Conservation (phyloP, 129 eudicot genomes). For the Pseudognaphalium luteoalbum region DNA sequence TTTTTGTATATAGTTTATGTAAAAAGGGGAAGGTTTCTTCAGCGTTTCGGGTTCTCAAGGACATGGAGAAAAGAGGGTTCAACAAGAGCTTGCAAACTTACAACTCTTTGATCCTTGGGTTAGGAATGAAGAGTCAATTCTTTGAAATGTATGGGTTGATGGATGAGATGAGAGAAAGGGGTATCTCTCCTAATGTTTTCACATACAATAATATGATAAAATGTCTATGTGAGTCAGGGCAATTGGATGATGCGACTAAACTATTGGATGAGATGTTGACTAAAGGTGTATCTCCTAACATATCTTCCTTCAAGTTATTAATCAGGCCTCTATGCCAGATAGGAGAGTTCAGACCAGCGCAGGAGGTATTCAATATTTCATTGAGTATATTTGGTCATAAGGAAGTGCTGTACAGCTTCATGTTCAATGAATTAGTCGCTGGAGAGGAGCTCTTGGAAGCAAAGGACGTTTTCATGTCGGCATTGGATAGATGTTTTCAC, state of each 20-base stretch:
- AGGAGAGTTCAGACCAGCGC: slow-evolving; percentile 88
- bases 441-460: slow-evolving; percentile 83
- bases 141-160: slow-evolving; percentile 90
- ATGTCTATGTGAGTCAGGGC: slow-evolving; percentile 67
- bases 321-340: slow-evolving; percentile 66
- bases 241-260: slow-evolving; percentile 65
- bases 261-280: slow-evolving; percentile 82
- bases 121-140: slow-evolving; percentile 71
- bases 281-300: slow-evolving; percentile 58
- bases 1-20: slow-evolving; percentile 61
- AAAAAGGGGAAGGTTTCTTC: slow-evolving; percentile 70
- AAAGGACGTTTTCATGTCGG: slow-evolving; percentile 59
- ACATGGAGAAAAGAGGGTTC: slow-evolving; percentile 89
- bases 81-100: slow-evolving; percentile 74
- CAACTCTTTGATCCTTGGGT: slow-evolving; percentile 75
- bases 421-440: slow-evolving; percentile 79
- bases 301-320: slow-evolving; percentile 55
- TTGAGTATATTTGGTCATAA: slow-evolving; percentile 63
- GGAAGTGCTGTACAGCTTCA: slow-evolving; percentile 56
- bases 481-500: slow-evolving; percentile 56
- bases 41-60: slow-evolving; percentile 94
- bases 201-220: slow-evolving; percentile 73
- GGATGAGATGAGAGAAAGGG: slow-evolving; percentile 88
- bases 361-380: slow-evolving; percentile 66
- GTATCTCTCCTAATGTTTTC: slow-evolving; percentile 61